Evolutionary conservation across 495 filamentous ascomycete genomes (phyloP).

Genomic region (Xylaria nigripes): DNA sequence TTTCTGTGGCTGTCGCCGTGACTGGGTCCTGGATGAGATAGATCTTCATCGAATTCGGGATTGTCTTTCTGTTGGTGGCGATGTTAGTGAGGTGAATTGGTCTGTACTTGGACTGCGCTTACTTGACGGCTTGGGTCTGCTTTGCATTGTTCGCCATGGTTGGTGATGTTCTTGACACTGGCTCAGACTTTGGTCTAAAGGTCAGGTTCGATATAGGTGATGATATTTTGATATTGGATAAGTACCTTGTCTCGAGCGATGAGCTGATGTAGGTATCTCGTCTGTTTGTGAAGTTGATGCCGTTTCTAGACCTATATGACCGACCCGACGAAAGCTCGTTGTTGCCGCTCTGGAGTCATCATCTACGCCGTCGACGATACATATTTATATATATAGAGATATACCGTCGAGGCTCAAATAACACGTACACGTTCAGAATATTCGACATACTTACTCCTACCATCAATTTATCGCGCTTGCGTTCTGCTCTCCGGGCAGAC

Average conservation of each 20-base stretch:
- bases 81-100: neutral
- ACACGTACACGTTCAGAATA: neutral
- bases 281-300: neutral
- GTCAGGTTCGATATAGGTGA: neutral
- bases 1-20: constrained; percentile 14
- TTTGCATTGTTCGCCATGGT: neutral
- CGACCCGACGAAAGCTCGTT: neutral
- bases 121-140: neutral
- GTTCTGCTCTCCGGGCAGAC: constrained; percentile 13
- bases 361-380: neutral
- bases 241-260: neutral
- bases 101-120: neutral
- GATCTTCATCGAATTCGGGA: constrained; percentile 13
- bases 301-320: neutral
- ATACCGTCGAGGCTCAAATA: neutral
- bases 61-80: neutral
- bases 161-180: neutral
- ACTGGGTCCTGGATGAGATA: constrained; percentile 17
- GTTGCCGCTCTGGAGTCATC: neutral
- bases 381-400: neutral
- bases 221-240: neutral
- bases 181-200: neutral
- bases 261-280: neutral
- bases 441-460: neutral
- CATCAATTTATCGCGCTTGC: neutral